Conservation (phyloP, 306 rosid species). For the Lathyrus sativus region DNA sequence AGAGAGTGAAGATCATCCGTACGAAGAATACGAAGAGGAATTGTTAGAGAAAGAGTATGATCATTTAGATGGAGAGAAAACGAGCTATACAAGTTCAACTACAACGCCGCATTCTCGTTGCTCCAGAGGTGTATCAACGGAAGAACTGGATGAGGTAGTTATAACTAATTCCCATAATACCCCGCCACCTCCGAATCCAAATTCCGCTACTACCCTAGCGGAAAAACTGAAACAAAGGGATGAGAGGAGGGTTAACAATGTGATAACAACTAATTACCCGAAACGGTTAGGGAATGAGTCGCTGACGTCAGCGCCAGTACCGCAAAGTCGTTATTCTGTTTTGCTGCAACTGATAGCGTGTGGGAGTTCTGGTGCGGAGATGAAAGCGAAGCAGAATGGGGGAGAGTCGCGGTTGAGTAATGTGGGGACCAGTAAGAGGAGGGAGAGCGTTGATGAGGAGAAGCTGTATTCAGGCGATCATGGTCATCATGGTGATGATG, state of each 20-base stretch:
- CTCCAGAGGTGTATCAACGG: slow-evolving; percentile 79
- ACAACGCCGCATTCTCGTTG: slow-evolving; percentile 78
- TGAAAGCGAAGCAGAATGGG: slow-evolving; percentile 43
- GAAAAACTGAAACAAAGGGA: slow-evolving; percentile 30
- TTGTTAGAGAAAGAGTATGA: slow-evolving; percentile 4
- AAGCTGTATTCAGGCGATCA: neutral
- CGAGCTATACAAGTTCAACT: slow-evolving; percentile 63
- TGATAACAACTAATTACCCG: neutral
- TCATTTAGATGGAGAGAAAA: slow-evolving; percentile 55
- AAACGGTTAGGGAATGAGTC: slow-evolving; percentile 29
- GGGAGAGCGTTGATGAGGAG: slow-evolving; percentile 33
- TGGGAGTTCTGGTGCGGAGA: slow-evolving; percentile 59
- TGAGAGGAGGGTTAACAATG: neutral
- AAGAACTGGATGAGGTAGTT: slow-evolving; percentile 43
- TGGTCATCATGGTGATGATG: slow-evolving; percentile 11
- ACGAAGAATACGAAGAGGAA: slow-evolving; percentile 49
- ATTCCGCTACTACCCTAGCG: slow-evolving; percentile 12
- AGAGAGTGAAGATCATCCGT: slow-evolving; percentile 30
- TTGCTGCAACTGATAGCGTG: slow-evolving; percentile 80
- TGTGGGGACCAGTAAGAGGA: slow-evolving; percentile 28
- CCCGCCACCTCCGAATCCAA: neutral
- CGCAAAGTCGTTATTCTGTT: slow-evolving; percentile 58
- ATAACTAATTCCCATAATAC: neutral
- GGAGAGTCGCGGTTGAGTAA: slow-evolving; percentile 35
- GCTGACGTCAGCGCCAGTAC: slow-evolving; percentile 15